These are phyloP conservation scores for Colletotrichum tropicicola DNA, from an alignment of 2,329 filamentous ascomycete species.

Conservation along the genomic window DNA sequence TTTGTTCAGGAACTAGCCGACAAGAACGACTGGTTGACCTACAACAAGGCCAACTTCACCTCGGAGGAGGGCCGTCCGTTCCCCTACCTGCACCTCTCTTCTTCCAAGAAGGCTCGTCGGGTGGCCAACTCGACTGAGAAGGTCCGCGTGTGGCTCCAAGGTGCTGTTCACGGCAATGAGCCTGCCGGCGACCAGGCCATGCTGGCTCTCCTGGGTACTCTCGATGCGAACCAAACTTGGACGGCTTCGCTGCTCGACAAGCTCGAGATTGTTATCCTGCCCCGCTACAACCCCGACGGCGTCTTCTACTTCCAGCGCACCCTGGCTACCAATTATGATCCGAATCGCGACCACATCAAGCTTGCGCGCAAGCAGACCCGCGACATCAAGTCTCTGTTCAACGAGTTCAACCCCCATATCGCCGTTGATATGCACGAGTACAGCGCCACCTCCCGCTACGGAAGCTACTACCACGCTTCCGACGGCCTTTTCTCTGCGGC, in stretches of 20 bases:
- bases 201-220: slow-evolving; percentile 40
- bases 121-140: slow-evolving; percentile 33
- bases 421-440: slow-evolving; percentile 45
- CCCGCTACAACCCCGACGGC: slow-evolving; percentile 44
- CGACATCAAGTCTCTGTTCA: slow-evolving; percentile 40
- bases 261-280: slow-evolving; percentile 40
- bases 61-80: slow-evolving; percentile 36
- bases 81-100: slow-evolving; percentile 33
- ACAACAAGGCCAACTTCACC: slow-evolving; percentile 33
- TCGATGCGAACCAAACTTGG: slow-evolving; percentile 40
- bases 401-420: slow-evolving; percentile 39
- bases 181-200: slow-evolving; percentile 42
- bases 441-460: slow-evolving; percentile 29
- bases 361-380: slow-evolving; percentile 42
- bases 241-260: slow-evolving; percentile 37
- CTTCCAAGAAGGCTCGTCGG: slow-evolving; percentile 3
- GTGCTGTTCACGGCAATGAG: slow-evolving; percentile 43
- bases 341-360: slow-evolving; percentile 44
- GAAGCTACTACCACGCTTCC: slow-evolving; percentile 32
- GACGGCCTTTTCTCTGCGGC: slow-evolving; percentile 43
- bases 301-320: slow-evolving; percentile 43
- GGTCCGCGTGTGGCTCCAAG: slow-evolving; percentile 42
- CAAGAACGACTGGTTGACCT: slow-evolving; percentile 36
- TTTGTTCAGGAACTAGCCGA: slow-evolving; percentile 34
- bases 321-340: slow-evolving; percentile 40